Evolutionary conservation across 768 basidiomycete species (phyloP), one percentile per base, ranked within the genome.

Genomic region (Sarcodon aspratus): DNA sequence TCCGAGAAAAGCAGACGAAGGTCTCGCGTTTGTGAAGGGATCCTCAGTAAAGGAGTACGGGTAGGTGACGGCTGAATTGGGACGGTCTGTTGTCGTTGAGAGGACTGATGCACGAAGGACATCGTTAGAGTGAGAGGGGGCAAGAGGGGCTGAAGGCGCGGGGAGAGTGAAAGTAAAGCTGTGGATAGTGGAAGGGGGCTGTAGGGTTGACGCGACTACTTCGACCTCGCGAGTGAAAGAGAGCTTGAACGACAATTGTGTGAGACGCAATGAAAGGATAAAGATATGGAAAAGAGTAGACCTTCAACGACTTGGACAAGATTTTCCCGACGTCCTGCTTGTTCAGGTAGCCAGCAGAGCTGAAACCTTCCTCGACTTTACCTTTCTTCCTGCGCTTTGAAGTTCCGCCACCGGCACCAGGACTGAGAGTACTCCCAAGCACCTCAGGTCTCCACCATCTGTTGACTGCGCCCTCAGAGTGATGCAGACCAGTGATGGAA

Each of bases 371-470:
- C 34, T 69, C 69, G 59, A 82, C 82, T 10, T 74, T 72, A 44
- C 75, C 73, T 62, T 77, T 82, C 65, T 80, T 82, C 66, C 80
- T 85, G 68, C 83, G 83, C 57, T 62, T 60, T 9, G 52, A 52
- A 15, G 59, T 58, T 3, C 79, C 80, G 10, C 84, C 85, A 51
- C 86, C 85, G 2, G 85, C 84, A 38, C 89, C 85, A 12, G 88
- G 86, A 56, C 84, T 85, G 46, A 91, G 78, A 45, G 85, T 89
- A 61, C 84, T 87, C 3, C 92, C 91, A 15, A 94, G 78, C 11
- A 93, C 88, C 64, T 94, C 91, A 42, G 92, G 85, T 43, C 89
- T 70, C 89, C 89, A 94, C 82, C 86, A 93, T 44, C 89, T 76
- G 54, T 75, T 80, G 49, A 93, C 90, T 46, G 89, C 91, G 50